Percentiles rank a stretch among this genome's conserved stretches.
Conservation (phyloP, 2,329 filamentous ascomycete genomes). For the Neocatenulostroma microsporum region DNA sequence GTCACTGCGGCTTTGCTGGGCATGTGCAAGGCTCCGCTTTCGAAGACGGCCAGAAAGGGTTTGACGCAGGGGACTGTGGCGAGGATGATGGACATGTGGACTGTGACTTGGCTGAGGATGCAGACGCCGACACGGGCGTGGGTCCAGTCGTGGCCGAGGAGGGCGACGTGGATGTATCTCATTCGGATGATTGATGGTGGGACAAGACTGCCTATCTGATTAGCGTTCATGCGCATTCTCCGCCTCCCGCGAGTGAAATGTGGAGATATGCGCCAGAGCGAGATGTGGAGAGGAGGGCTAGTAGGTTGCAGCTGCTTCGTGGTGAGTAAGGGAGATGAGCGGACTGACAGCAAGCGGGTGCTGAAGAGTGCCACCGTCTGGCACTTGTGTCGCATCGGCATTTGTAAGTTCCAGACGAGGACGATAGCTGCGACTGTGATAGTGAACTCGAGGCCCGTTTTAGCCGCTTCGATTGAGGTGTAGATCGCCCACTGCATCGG, state of each 20-base stretch:
- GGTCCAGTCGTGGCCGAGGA: constrained; percentile 13
- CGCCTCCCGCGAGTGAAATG: no score
- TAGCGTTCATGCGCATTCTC: no score
- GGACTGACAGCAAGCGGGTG: constrained; percentile 20
- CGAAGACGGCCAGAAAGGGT: constrained; percentile 20
- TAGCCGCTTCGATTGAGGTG: constrained; percentile 12
- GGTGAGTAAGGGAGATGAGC: no score
- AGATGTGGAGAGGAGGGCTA: no score
- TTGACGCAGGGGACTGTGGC: constrained; percentile 26
- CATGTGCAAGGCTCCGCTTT: constrained; percentile 7
- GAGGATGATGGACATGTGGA: constrained; percentile 23
- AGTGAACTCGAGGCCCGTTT: constrained; percentile 17
- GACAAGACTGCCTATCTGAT: constrained; percentile 13
- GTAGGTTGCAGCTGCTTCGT: no score
- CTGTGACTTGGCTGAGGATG: constrained; percentile 19
- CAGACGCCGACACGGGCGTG: constrained; percentile 12
- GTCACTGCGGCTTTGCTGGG: no score
- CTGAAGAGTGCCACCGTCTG: constrained; percentile 19
- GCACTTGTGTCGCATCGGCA: constrained; percentile 17
- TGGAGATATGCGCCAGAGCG: no score
- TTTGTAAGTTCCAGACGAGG: constrained; percentile 21
- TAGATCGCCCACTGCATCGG: constrained; percentile 13
- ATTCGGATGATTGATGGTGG: constrained; percentile 15
- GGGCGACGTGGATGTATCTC: constrained; percentile 10
- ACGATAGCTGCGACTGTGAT: constrained; percentile 16